A percentile compares a stretch with the other conserved stretches of the same genome.
phyloP scores from a whole-genome alignment of 495 filamentous ascomycete genomes.

The Hyaloscypha variabilis region DNA sequence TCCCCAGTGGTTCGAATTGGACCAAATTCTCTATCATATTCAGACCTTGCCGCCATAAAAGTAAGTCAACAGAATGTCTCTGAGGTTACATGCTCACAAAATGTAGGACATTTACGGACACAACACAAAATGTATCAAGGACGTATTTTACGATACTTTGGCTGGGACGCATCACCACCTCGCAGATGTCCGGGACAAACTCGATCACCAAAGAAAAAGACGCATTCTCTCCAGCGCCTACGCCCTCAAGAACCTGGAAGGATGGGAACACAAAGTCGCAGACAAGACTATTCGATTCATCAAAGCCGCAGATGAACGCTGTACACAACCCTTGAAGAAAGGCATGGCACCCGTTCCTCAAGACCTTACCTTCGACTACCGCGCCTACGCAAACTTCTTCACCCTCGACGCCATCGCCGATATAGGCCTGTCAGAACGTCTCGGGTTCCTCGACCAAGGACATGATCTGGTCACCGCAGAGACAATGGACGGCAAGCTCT shows the following conservation, averaged over 20 bases:
- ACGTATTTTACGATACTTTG: conserved; percentile 43
- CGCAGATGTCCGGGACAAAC: conserved; percentile 33
- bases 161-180: conserved; percentile 38
- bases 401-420: conserved; percentile 56
- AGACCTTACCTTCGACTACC: conserved; percentile 43
- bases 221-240: conserved; percentile 54
- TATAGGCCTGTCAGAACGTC: conserved; percentile 52
- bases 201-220: conserved; percentile 39
- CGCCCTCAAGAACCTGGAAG: conserved; percentile 55
- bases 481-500: conserved; percentile 43
- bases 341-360: conserved; percentile 35
- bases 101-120: conserved; percentile 58
- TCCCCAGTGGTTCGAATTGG: conserved; percentile 53
- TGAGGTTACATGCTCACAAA: not conserved
- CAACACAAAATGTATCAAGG: conserved; percentile 52
- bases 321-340: conserved; percentile 24
- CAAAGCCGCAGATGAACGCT: conserved; percentile 40
- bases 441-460: conserved; percentile 55
- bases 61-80: not conserved
- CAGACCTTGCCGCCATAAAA: conserved; percentile 45
- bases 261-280: conserved; percentile 58
- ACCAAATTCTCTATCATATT: conserved; percentile 54
- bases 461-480: conserved; percentile 44
- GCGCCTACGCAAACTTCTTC: conserved; percentile 47
- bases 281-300: conserved; percentile 51